Conservation (phyloP, 345 rosid genomes). For the Eucalyptus victrix region DNA sequence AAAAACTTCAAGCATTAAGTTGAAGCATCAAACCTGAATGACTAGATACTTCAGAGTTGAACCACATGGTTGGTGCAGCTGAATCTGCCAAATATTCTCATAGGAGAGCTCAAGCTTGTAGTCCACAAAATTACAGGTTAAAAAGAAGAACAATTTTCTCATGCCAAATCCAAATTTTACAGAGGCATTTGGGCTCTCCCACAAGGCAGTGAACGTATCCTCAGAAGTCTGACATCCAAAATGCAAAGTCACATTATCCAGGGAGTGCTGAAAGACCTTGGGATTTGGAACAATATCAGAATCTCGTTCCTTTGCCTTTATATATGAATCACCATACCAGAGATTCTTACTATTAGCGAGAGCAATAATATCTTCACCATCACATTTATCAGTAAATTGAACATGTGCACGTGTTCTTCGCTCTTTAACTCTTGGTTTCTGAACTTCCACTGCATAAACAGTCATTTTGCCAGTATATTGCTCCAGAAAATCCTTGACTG, state of each 20-base stretch:
- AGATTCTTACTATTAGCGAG: not conserved
- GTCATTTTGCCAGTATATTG: not conserved
- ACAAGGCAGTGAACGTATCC: slow-evolving; percentile 9
- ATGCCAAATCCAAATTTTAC: not conserved
- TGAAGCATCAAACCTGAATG: slow-evolving; percentile 15
- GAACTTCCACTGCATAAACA: not conserved
- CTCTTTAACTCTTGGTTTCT: not conserved
- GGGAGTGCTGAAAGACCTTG: not conserved
- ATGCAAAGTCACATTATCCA: not conserved
- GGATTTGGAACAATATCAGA: not conserved
- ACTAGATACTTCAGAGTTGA: not conserved
- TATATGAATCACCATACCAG: slow-evolving; percentile 5
- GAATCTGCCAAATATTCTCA: slow-evolving; percentile 18
- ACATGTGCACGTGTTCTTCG: slow-evolving; percentile 2
- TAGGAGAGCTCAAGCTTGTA: slow-evolving; percentile 20
- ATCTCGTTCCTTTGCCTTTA: not conserved
- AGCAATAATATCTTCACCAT: not conserved
- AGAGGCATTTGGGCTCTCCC: not conserved
- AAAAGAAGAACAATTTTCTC: slow-evolving; percentile 5
- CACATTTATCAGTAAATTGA: not conserved
- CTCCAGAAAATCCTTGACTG: slow-evolving; percentile 1
- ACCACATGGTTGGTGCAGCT: not conserved
- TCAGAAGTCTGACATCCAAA: slow-evolving; percentile 10
- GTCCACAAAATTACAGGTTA: not conserved
- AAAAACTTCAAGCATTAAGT: not conserved